These are phyloP conservation scores for Nothophoma quercina DNA, from an alignment of 2,329 filamentous ascomycete genomes.

Conservation along the genomic window DNA sequence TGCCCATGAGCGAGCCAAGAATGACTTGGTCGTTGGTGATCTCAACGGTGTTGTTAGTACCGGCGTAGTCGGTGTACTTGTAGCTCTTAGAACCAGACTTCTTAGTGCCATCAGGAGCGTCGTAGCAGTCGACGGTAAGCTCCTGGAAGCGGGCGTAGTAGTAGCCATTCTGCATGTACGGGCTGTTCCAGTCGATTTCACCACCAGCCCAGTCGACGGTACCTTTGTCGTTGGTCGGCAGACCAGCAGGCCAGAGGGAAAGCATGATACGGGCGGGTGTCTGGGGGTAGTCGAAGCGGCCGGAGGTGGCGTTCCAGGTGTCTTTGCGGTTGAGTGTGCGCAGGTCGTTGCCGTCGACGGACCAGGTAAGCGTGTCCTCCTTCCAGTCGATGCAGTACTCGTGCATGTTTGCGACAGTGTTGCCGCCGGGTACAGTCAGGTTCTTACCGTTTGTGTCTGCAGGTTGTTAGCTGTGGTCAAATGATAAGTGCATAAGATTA, in stretches of 20 bases:
- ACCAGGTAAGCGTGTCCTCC: conserved; percentile 85
- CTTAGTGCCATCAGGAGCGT: conserved; percentile 75
- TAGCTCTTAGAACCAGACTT: conserved; percentile 71
- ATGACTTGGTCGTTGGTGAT: conserved; percentile 78
- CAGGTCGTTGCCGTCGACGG: conserved; percentile 79
- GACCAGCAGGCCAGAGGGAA: conserved; percentile 94
- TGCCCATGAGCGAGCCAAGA: conserved; percentile 80
- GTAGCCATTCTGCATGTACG: conserved; percentile 86
- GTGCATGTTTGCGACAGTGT: conserved; percentile 81
- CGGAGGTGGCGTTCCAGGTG: conserved; percentile 85
- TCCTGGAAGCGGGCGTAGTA: conserved; percentile 84
- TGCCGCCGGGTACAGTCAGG: conserved; percentile 62
- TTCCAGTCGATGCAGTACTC: conserved; percentile 94
- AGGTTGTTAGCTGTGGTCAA: conserved; percentile 23
- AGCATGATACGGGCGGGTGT: conserved; percentile 90
- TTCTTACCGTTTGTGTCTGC: conserved; percentile 79
- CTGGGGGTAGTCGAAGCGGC: conserved; percentile 88
- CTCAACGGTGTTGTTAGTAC: conserved; percentile 76
- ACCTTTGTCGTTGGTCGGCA: conserved; percentile 77
- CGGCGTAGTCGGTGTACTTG: conserved; percentile 70
- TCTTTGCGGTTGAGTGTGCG: conserved; percentile 77
- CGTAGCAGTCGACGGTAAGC: conserved; percentile 86
- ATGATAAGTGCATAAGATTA: conserved; percentile 20
- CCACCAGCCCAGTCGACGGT: conserved; percentile 94
- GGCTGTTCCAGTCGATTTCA: conserved; percentile 82